A percentile compares a stretch with the other conserved stretches of the same genome.
These are phyloP conservation scores for Grosmannia clavigera DNA, from an alignment of 2,329 filamentous ascomycete species.

Conservation along the genomic window DNA sequence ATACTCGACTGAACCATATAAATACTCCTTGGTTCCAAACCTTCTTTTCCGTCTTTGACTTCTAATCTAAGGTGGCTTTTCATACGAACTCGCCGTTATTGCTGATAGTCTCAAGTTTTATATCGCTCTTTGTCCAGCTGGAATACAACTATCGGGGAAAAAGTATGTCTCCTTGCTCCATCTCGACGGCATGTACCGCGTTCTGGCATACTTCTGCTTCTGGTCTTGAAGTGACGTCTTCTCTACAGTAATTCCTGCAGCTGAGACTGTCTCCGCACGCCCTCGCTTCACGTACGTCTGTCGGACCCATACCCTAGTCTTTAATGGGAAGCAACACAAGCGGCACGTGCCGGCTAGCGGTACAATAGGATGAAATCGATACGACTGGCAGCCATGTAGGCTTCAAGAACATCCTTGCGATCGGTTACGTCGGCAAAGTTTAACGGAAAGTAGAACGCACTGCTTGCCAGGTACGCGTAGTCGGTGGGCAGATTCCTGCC, in stretches of 20 bases:
- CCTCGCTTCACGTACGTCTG: slow-evolving; percentile 8
- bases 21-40: no score
- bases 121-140: neutral
- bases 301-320: slow-evolving; percentile 32
- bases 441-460: no score
- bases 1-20: no score
- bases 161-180: neutral
- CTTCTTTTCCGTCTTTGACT: no score
- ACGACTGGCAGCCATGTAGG: slow-evolving; percentile 23
- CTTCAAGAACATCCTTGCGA: no score
- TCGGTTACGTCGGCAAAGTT: no score
- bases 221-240: neutral
- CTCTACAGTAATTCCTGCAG: neutral
- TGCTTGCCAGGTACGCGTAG: slow-evolving; percentile 19
- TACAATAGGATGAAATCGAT: slow-evolving; percentile 43
- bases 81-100: no score
- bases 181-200: no score
- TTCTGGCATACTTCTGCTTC: neutral
- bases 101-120: neutral
- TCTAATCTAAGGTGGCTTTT: no score
- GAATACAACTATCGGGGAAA: neutral
- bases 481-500: slow-evolving; percentile 7
- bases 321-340: slow-evolving; percentile 36
- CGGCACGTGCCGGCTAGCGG: slow-evolving; percentile 40
- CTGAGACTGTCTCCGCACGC: slow-evolving; percentile 1